A percentile compares a stretch with the other conserved stretches of the same genome.
Evolutionary conservation across 1,284 basidiomycete species (phyloP).

Genomic region (Neotropicomus parvogracilis): DNA sequence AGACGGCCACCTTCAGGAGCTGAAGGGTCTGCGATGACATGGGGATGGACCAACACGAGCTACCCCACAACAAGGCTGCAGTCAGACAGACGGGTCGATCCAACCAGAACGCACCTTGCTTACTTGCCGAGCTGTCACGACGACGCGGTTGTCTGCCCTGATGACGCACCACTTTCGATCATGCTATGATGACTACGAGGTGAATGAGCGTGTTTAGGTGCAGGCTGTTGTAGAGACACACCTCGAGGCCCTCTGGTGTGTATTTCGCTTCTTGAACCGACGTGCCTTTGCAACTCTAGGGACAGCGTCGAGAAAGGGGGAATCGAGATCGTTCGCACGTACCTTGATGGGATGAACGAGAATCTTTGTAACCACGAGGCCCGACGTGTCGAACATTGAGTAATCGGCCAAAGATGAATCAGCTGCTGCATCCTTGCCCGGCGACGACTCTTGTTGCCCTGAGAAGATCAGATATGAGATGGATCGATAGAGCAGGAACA

Average conservation of each 20-base stretch:
- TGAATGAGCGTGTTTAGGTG: neutral
- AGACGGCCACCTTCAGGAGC: constrained; percentile 48
- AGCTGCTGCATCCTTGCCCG: neutral
- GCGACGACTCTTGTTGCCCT: constrained; percentile 3
- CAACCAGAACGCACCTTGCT: constrained; percentile 46
- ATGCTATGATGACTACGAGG: constrained; percentile 40
- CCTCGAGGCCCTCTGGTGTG: constrained; percentile 63
- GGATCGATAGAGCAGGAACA: constrained; percentile 3
- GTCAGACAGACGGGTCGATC: neutral
- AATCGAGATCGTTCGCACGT: constrained; percentile 3
- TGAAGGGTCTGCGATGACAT: constrained; percentile 44
- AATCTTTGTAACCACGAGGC: constrained; percentile 55
- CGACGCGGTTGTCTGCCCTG: constrained; percentile 46
- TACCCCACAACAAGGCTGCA: constrained; percentile 27
- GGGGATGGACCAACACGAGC: constrained; percentile 66
- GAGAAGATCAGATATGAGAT: constrained; percentile 17
- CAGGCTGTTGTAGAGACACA: constrained; percentile 29
- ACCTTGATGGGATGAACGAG: constrained; percentile 70
- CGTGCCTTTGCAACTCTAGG: constrained; percentile 60
- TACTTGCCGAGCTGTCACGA: constrained; percentile 64
- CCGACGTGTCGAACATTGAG: constrained; percentile 30
- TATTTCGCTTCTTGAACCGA: constrained; percentile 55
- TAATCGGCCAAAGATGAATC: constrained; percentile 6
- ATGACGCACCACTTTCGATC: constrained; percentile 70
- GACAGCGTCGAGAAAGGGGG: constrained; percentile 1